These are phyloP conservation scores for Coemansia sp. DNA, from an alignment of 192 early-diverging fungal genomes.

Conservation along the genomic window DNA sequence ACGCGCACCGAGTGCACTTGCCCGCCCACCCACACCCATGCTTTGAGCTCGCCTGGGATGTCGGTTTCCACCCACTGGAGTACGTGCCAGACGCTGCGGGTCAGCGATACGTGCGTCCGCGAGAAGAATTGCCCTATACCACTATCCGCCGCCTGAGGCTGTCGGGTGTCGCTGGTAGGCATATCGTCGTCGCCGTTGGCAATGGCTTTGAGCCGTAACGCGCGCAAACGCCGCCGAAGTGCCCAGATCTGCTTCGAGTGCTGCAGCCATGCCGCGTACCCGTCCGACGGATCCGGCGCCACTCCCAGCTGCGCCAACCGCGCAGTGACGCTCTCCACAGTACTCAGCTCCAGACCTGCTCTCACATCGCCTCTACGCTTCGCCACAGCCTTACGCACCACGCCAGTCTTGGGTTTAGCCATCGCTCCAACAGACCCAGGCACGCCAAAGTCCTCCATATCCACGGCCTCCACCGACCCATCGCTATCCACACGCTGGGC, in stretches of 20 bases:
- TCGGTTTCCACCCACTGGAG: conserved; percentile 85
- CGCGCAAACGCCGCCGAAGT: conserved; percentile 59
- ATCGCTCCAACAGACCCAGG: background rate
- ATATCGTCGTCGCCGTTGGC: conserved; percentile 31
- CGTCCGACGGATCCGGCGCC: conserved; percentile 67
- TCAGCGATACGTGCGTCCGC: conserved; percentile 65
- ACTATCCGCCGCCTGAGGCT: background rate
- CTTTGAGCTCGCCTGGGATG: conserved; percentile 79
- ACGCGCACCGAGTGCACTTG: conserved; percentile 72
- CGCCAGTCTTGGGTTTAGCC: conserved; percentile 18
- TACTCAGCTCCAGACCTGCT: conserved; percentile 20
- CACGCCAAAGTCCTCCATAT: conserved; percentile 64
- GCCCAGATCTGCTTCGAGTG: conserved; percentile 81
- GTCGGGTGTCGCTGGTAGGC: background rate
- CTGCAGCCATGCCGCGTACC: conserved; percentile 74
- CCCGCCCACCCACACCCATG: conserved; percentile 79
- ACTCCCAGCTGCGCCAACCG: conserved; percentile 49
- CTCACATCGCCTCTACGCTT: conserved; percentile 1
- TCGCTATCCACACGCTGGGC: conserved; percentile 3
- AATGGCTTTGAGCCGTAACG: conserved; percentile 45
- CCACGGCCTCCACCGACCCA: conserved; percentile 15
- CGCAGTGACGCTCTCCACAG: conserved; percentile 49
- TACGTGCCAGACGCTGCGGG: conserved; percentile 77
- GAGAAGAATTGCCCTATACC: conserved; percentile 64
- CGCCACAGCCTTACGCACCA: conserved; percentile 17